Percentiles rank a stretch among this genome's conserved stretches.
These are phyloP conservation scores for Cucumis melo DNA, from an alignment of 306 rosid species.

Conservation along the genomic window DNA sequence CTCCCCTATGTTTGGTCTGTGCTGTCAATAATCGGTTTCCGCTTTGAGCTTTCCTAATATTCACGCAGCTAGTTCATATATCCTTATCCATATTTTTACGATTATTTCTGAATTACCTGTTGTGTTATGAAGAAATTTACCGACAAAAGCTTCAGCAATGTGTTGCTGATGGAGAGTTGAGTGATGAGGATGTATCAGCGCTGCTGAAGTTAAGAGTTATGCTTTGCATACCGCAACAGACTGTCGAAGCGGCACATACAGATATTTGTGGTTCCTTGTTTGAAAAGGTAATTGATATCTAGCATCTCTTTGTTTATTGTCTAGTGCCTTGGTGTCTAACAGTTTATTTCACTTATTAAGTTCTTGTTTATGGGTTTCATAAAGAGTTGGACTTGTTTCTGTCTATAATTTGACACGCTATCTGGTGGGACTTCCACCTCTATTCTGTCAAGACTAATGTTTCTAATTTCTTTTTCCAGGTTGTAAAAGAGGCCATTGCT, in stretches of 20 bases:
- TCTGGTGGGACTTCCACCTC: slow-evolving; percentile 2
- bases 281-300: slow-evolving; percentile 50
- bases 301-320: not conserved
- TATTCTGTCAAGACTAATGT: slow-evolving; percentile 8
- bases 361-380: not conserved
- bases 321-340: not conserved
- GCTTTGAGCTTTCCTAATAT: not conserved
- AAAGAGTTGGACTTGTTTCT: not conserved
- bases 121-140: slow-evolving; percentile 55
- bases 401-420: not conserved
- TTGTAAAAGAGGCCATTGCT: slow-evolving; percentile 81
- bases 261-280: slow-evolving; percentile 95
- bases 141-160: slow-evolving; percentile 95
- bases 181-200: slow-evolving; percentile 65
- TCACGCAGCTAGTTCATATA: not conserved
- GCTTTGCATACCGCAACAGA: slow-evolving; percentile 84
- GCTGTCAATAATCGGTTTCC: not conserved
- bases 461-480: slow-evolving; percentile 26
- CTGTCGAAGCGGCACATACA: slow-evolving; percentile 80
- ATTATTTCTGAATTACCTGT: slow-evolving; percentile 17
- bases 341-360: not conserved
- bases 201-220: slow-evolving; percentile 78
- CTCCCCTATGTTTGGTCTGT: not conserved
- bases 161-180: slow-evolving; percentile 80
- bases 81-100: not conserved